Conservation (phyloP, 1,284 basidiomycete genomes). For the Rhodotorula sp. region DNA sequence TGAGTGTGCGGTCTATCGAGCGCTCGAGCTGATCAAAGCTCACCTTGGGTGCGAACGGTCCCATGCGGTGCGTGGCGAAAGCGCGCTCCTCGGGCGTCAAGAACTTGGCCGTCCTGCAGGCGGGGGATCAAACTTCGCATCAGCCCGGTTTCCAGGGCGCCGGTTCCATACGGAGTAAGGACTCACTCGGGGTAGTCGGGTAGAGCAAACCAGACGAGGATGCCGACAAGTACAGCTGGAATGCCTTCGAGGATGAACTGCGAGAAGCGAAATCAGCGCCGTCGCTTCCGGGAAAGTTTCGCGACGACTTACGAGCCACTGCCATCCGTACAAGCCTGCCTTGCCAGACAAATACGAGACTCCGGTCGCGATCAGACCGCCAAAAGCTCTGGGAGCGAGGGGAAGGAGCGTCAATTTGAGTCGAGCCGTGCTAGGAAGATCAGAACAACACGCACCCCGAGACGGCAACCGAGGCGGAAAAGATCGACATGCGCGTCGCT, state of each 20-base stretch:
- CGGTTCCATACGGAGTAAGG: not conserved
- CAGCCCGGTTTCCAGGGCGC: not conserved
- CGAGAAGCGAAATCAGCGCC: not conserved
- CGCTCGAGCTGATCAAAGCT: not conserved
- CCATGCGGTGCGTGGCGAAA: constrained; percentile 42
- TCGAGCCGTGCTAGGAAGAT: no score
- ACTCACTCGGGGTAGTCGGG: constrained; percentile 50
- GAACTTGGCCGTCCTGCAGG: constrained; percentile 51
- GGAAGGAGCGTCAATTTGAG: not conserved
- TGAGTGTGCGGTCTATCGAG: not conserved
- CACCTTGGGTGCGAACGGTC: constrained; percentile 25
- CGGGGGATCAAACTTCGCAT: not conserved
- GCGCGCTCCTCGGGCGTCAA: constrained; percentile 48
- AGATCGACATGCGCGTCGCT: constrained; percentile 28
- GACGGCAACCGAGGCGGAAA: constrained; percentile 47
- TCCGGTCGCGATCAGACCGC: constrained; percentile 53
- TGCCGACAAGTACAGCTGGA: constrained; percentile 52
- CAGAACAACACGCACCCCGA: constrained; percentile 43
- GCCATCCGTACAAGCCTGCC: constrained; percentile 50
- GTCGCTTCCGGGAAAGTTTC: no score
- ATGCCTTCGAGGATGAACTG: constrained; percentile 57
- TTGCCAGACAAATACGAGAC: constrained; percentile 49
- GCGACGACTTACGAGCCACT: constrained; percentile 45
- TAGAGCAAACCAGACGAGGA: constrained; percentile 52
- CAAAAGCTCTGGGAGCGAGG: constrained; percentile 49